Evolutionary conservation across 2,329 filamentous ascomycete species (phyloP), one percentile per base, ranked within the genome.

Genomic region (Pseudophaeomoniella oleicola): DNA sequence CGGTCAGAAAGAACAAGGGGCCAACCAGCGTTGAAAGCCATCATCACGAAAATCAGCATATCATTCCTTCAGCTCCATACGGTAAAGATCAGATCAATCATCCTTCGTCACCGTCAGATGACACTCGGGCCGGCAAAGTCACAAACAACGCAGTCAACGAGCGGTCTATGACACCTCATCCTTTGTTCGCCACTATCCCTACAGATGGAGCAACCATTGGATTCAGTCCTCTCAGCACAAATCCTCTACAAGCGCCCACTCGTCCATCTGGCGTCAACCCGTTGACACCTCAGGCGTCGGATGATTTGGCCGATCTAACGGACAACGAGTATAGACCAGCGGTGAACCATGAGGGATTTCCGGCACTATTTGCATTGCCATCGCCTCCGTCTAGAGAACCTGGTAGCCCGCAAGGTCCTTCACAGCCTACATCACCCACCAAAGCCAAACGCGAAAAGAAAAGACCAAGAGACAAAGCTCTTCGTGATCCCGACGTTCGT

Each of bases 381-480:
- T n/a, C 6, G n/a, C 6, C 9, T 27, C 6, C 22, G 9, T 27
- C 22, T 6, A 6, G 9, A 6, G 22, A 27, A 9, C 6, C 6
- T 9, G 22, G n/a, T 6, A 9, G 9, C 22, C 22, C n/a, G 6
- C n/a, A 9, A 6, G 22, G 22, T n/a, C 22, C 22, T 6, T n/a
- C 22, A 6, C 9, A 6, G 9, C 22, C 22, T 27, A n/a, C 6
- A 9, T 27, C 22, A 27, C 22, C 22, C 22, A 27, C 9, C n/a
- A 27, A 27, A 27, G 74, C 70, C 4, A 65, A 61, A 35, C 80
- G 76, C 50, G 79, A 87, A 52, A 78, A 71, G 52, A 90, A 83
- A 55, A 63, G 87, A 42, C 76, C 88, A 0, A 69, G 87, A n/a
- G 90, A 98, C 56, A 80, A 81, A 49, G 59, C 96, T 39, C 62